A percentile compares a stretch with the other conserved stretches of the same genome.
These are phyloP conservation scores for Pochonia chlamydosporia DNA, from an alignment of 2,329 filamentous ascomycete species.

Conservation along the genomic window DNA sequence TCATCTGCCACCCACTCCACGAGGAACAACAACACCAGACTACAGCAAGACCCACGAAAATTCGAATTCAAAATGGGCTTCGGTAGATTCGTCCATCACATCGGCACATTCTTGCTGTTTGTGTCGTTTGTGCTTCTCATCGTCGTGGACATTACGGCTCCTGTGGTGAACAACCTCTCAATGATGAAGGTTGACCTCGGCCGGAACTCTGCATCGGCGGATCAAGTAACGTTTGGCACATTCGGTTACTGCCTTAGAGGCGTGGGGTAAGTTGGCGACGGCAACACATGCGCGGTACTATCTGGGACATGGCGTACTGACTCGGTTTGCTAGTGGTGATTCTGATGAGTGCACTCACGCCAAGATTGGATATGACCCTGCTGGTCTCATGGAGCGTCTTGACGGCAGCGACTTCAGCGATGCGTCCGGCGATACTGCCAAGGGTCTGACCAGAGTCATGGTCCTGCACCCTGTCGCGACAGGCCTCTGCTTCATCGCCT, in stretches of 20 bases:
- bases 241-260: constrained; percentile 51
- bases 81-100: constrained; percentile 46
- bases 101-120: constrained; percentile 54
- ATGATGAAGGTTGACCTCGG: constrained; percentile 47
- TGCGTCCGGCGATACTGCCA: constrained; percentile 37
- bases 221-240: constrained; percentile 48
- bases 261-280: constrained; percentile 17
- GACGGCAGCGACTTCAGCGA: constrained; percentile 35
- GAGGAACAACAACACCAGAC: not conserved
- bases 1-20: no score
- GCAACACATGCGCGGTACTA: not conserved
- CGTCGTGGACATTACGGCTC: constrained; percentile 52
- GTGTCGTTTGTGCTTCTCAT: constrained; percentile 49
- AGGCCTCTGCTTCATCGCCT: constrained; percentile 52
- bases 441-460: constrained; percentile 51
- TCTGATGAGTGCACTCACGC: constrained; percentile 42
- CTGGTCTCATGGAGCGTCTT: constrained; percentile 33
- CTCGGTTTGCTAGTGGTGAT: constrained; percentile 13
- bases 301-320: not conserved
- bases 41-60: not conserved
- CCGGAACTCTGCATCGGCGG: constrained; percentile 22
- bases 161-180: constrained; percentile 49
- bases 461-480: constrained; percentile 57
- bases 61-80: constrained; percentile 32
- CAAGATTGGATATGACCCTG: constrained; percentile 51